Conservation (phyloP, 345 rosid genomes). For the sweet orange (Citrus sinensis) region DNA sequence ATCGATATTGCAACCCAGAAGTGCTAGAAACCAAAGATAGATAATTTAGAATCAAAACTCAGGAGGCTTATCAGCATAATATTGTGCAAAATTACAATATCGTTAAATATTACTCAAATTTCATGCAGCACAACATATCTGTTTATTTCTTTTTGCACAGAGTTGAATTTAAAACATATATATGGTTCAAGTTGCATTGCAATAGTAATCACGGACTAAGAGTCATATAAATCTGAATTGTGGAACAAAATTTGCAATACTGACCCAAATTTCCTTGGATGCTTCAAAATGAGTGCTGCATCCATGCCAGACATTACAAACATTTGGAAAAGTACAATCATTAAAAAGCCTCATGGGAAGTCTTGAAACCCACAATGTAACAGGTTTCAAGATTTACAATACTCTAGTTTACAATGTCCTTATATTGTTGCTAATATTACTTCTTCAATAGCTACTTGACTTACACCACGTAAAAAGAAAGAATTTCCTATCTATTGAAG, state of each 20-base stretch:
- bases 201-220: neutral
- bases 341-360: neutral
- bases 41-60: slow-evolving; percentile 22
- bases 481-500: neutral
- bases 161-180: neutral
- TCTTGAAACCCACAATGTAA: neutral
- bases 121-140: neutral
- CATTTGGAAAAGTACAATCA: neutral
- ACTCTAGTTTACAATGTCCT: neutral
- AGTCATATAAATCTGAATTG: neutral
- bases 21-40: slow-evolving; percentile 54
- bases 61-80: neutral
- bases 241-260: neutral
- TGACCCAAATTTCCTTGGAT: neutral
- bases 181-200: neutral
- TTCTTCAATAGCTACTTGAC: neutral
- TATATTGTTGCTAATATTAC: neutral
- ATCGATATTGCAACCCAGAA: slow-evolving; percentile 92
- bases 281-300: neutral
- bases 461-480: neutral
- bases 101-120: neutral
- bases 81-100: neutral
- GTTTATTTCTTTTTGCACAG: neutral
- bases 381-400: neutral
- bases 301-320: neutral